Base-by-base conservation (phyloP, 1,284 basidiomycete genomes). In the Ustilago nuda region DNA sequence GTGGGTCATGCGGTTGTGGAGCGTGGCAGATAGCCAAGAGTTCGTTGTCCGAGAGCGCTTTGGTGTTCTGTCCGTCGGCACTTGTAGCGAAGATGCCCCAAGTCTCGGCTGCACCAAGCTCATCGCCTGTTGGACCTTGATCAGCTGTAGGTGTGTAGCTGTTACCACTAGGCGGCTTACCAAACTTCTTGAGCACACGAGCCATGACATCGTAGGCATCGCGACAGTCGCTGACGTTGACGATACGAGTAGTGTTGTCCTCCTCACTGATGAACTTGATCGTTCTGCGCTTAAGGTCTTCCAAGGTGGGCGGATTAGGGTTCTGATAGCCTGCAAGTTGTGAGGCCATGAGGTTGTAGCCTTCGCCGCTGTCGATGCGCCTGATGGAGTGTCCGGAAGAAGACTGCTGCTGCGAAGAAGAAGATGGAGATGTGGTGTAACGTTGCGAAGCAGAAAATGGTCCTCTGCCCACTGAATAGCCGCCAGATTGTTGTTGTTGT, bases 11-110 rank as follows among this genome's bases (percentile, higher is more conserved):
- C 54, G 93, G 91, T 4, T 92, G 91, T 7, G 92, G 90, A 0
- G 92, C 91, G 64, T 93, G 92, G 82, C 95, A 98, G 41, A 98
- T 91, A 1, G 91, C 89, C 65, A 97, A 88, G 0, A 99, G 87
- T 80, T 95, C 93, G 89, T 81, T 81, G 61, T 83, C 84, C 30
- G 79, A 83, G 2, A 85, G 76, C 37, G 81, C 72, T 56, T 82
- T 76, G 60, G 78, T 75, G 56, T 69, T 83, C 51, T 82, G 70
- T 8, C 82, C 82, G 43, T 81, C 82, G 17, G 68, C 74, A 57
- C 75, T 82, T 43, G 69, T 76, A 17, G 80, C 82, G 66, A 73
- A 79, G 56, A 85, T 80, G 36, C 81, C 82, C 78, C 81, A 85
- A 2, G 69, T 74, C 57, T 81, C 79, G 32, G 53, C 59, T 2